Evolutionary conservation across 208 protist genomes (phyloP), one percentile per base, ranked within the genome.

Genomic region (Phytomonas sp.): DNA sequence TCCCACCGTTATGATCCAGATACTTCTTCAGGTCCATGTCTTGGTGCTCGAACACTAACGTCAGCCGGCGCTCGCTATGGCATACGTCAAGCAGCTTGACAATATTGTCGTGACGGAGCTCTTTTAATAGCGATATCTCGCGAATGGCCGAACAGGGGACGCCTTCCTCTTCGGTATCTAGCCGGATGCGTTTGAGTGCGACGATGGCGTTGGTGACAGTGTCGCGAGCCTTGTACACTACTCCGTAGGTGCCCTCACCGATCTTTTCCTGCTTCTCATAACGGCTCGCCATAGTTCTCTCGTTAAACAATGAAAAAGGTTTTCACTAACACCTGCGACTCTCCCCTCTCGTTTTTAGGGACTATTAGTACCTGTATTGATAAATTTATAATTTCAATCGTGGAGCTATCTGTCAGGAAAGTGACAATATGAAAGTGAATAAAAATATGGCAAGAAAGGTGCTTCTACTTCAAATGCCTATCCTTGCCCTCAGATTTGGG

Each of bases 41-140:
- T 33, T 98, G 74, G 78, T 93, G 99, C 81, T 99, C 98, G 73
- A 99, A 99, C 15, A 99, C 98, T 29, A 99, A 81, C 6, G 91
- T 98, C 23, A 99, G 86, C 36, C 97, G 96, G 56, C 88, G 88
- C 36, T 98, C 89, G 30, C 82, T 97, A 81, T 98, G 94, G 33
- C 97, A 96, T 8, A 99, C 96, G 73, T 99, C 97, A 26, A 96
- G 77, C 5, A 99, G 74, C 61, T 92, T 91, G 11, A 97, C 91
- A 65, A 97, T 95, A 72, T 97, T 99, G 0, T 91, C 78, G 73
- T 99, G 98, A 0, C 96, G 79, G 31, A 99, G 82, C 78, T 99
- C 94, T 72, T 98, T 98, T 36, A 99, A 75, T 3, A 99, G 73
- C 17, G 96, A 98, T 61, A 99, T 98, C 81, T 99, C 93, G 23